A percentile compares a stretch with the other conserved stretches of the same genome.
phyloP scores from a whole-genome alignment of 2,329 filamentous ascomycete species.

The Calycina herbarum region DNA sequence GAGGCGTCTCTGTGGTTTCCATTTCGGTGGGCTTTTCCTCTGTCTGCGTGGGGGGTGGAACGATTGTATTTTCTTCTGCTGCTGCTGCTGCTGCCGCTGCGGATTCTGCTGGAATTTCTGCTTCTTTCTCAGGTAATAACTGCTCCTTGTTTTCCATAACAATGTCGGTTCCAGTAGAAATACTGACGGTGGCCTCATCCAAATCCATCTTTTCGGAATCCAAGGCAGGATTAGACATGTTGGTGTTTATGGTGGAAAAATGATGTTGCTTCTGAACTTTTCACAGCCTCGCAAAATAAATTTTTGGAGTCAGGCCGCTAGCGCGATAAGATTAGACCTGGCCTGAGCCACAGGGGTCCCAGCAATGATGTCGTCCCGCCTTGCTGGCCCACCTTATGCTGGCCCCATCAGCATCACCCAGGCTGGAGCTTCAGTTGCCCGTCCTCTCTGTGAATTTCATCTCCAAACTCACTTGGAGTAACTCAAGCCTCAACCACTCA shows the following conservation, averaged over 20 bases:
- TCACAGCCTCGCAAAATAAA: constrained; percentile 13
- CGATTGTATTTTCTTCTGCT: not conserved
- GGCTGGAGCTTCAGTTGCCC: not conserved
- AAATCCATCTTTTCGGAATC: constrained; percentile 23
- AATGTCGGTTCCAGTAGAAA: constrained; percentile 3
- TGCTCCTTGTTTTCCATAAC: constrained; percentile 1
- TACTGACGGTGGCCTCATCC: constrained; percentile 18
- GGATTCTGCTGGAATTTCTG: not conserved
- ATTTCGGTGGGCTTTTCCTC: not conserved
- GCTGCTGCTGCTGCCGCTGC: not conserved
- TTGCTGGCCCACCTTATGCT: constrained; percentile 14
- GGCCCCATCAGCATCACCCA: not conserved
- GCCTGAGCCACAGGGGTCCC: constrained; percentile 16
- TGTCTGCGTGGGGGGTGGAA: not conserved
- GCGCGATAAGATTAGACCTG: not conserved
- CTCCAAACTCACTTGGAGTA: not conserved
- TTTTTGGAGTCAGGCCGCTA: not conserved
- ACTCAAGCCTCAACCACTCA: constrained; percentile 17
- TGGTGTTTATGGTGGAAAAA: not conserved
- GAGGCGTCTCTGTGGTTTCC: constrained; percentile 4
- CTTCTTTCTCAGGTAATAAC: not conserved
- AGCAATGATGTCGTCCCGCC: constrained; percentile 8
- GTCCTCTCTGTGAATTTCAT: not conserved
- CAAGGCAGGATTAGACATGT: constrained; percentile 19
- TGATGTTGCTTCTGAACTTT: not conserved